These are phyloP conservation scores for Jamesozyma lodderae DNA, from an alignment of 805 yeast species.

Conservation along the genomic window DNA sequence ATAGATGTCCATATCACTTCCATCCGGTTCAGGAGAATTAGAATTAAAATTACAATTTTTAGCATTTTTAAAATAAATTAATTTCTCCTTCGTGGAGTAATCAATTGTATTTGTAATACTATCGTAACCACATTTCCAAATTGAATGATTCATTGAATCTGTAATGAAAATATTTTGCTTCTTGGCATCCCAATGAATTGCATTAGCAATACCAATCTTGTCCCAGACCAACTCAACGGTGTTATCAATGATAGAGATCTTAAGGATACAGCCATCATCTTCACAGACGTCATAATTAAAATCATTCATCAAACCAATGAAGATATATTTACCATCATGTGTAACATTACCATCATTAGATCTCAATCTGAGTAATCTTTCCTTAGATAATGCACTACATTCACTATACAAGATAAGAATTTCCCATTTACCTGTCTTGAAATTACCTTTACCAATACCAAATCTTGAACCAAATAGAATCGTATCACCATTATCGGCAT, in stretches of 20 bases:
- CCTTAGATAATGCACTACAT: constrained; percentile 26
- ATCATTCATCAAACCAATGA: constrained; percentile 75
- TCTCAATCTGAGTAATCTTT: constrained; percentile 33
- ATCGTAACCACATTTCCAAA: constrained; percentile 35
- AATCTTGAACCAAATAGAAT: constrained; percentile 53
- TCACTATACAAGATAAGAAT: constrained; percentile 31
- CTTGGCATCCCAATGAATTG: constrained; percentile 44
- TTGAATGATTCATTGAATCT: constrained; percentile 39
- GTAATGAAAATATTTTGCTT: constrained; percentile 40
- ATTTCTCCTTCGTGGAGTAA: constrained; percentile 25
- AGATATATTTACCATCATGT: constrained; percentile 57
- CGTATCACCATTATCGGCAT: constrained; percentile 30
- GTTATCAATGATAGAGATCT: constrained; percentile 30
- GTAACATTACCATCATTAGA: constrained; percentile 82
- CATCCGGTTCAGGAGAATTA: constrained; percentile 67
- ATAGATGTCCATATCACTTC: constrained; percentile 48
- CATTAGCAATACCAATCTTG: constrained; percentile 56
- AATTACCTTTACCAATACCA: constrained; percentile 53
- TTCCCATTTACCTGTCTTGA: constrained; percentile 33
- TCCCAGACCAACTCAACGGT: constrained; percentile 29
- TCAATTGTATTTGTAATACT: constrained; percentile 17
- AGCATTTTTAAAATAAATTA: constrained; percentile 31
- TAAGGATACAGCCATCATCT: constrained; percentile 47
- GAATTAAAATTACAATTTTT: constrained; percentile 9
- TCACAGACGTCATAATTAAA: constrained; percentile 31